phyloP scores from a whole-genome alignment of 2,329 filamentous ascomycete genomes.

The Colletotrichum musicola region DNA sequence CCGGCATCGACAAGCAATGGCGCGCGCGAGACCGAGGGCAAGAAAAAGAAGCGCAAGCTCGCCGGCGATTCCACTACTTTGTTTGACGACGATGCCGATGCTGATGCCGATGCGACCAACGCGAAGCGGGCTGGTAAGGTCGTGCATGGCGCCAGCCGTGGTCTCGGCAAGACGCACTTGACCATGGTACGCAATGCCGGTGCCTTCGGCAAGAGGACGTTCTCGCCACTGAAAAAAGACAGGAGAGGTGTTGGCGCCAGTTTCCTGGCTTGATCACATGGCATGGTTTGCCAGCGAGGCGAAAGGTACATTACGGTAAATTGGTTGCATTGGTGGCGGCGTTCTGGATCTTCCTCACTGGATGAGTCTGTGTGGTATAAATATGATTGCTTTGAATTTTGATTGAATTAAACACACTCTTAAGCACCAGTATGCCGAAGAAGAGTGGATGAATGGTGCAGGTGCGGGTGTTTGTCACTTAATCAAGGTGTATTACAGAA shows the following conservation, averaged over 20 bases:
- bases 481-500: too few species aligned
- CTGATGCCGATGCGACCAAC: slow-evolving; percentile 40
- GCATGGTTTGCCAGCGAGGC: neutral
- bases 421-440: too few species aligned
- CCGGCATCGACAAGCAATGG: slow-evolving; percentile 44
- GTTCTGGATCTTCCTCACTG: slow-evolving; percentile 1
- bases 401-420: neutral
- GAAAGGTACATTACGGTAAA: slow-evolving; percentile 5
- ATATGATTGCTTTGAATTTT: slow-evolving; percentile 3
- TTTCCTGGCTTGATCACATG: slow-evolving; percentile 61
- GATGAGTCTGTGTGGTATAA: slow-evolving; percentile 3
- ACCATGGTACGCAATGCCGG: slow-evolving; percentile 52
- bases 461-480: too few species aligned
- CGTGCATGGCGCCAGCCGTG: slow-evolving; percentile 43
- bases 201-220: slow-evolving; percentile 66
- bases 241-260: slow-evolving; percentile 72
- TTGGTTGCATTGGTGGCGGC: slow-evolving; percentile 30
- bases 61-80: slow-evolving; percentile 73
- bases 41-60: slow-evolving; percentile 81
- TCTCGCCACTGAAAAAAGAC: slow-evolving; percentile 81
- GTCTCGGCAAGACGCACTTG: slow-evolving; percentile 51
- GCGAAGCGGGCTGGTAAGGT: slow-evolving; percentile 51
- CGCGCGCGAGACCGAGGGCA: slow-evolving; percentile 55
- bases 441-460: too few species aligned
- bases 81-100: slow-evolving; percentile 74